phyloP scores from a whole-genome alignment of 2,329 filamentous ascomycete species.

The Beauveria asiatica region DNA sequence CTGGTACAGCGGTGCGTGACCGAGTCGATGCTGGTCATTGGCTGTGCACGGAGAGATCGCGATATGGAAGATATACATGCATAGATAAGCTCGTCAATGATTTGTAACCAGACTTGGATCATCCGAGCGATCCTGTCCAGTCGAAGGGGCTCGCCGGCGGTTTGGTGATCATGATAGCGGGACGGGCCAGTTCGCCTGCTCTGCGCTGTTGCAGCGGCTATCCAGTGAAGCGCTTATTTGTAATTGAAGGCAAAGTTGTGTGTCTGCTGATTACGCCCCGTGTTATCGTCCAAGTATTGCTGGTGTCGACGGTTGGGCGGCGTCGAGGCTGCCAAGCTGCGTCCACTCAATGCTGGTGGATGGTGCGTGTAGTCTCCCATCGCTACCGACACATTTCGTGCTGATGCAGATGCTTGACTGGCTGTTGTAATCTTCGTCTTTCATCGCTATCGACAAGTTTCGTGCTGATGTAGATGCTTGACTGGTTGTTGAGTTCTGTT shows the following conservation, averaged over 20 bases:
- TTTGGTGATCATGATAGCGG: background rate
- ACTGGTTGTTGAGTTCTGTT: background rate
- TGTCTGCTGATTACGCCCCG: too few relatives aligned
- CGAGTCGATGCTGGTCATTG: constrained; percentile 1
- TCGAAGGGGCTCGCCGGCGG: background rate
- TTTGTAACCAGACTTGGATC: background rate
- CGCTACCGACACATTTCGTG: background rate
- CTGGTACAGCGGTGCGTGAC: background rate
- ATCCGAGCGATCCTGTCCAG: too few relatives aligned
- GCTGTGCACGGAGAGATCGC: background rate
- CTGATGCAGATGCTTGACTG: background rate
- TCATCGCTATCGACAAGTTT: background rate
- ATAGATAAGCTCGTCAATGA: background rate
- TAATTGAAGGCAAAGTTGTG: background rate
- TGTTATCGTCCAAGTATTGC: background rate
- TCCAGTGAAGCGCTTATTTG: background rate
- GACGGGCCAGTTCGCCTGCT: background rate
- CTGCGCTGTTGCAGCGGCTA: background rate
- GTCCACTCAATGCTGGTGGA: background rate
- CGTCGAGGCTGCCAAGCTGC: background rate
- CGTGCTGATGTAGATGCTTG: background rate
- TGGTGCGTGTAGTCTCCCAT: too few relatives aligned
- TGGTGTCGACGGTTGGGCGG: background rate
- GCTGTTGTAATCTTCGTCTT: background rate
- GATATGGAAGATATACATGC: background rate